Evolutionary conservation across 352 stramenopile species (phyloP), one percentile per base, ranked within the genome.

Genomic region (Phytophthora pseudosyringae): DNA sequence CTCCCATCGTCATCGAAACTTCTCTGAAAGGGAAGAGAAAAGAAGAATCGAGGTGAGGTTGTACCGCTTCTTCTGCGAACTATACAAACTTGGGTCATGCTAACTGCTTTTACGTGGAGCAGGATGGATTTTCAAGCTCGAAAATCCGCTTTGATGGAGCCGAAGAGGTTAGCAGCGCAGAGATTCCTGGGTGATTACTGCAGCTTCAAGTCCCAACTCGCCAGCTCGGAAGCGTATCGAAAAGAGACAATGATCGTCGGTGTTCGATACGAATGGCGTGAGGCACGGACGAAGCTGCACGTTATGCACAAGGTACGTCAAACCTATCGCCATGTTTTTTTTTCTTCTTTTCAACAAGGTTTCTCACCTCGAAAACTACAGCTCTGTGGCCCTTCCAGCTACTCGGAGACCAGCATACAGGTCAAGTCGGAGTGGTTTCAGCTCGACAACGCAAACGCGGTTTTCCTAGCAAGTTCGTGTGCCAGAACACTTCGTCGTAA

Each of bases 181-280:
- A 51, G 49, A 53, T 74, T 67, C 11, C 59, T 91, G 3, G 83
- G 80, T 0, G 59, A 82, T 32, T 89, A 87, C 29, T 89, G 80
- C 60, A 87, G 77, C 47, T 89, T 90, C 36, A 91, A 90, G 51
- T 59, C 64, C n/a, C 32, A 59, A 13, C 3, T 43, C 25, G 12
- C 39, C 0, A 47, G 1, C 12, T 52, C 29, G 12, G 28, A 25
- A 3, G 60, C 63, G 0, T 79, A 77, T 26, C 61, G 48, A 8
- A 76, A 64, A 43, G 76, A 84, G 39, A 69, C 67, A 0, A 71
- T 94, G 25, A 65, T 91, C 3, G 44, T 85, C 12, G 78, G 74
- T 0, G 64, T 91, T 36, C 78, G 83, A 10, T 75, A 89, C n/a
- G 86, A 94, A 63, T 93, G 81, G 81, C 61, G 80, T 29, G 72